Percentiles rank a stretch among this genome's conserved stretches.
Evolutionary conservation across 306 rosid genomes (phyloP).

Genomic region (Cicer cuneatum): DNA sequence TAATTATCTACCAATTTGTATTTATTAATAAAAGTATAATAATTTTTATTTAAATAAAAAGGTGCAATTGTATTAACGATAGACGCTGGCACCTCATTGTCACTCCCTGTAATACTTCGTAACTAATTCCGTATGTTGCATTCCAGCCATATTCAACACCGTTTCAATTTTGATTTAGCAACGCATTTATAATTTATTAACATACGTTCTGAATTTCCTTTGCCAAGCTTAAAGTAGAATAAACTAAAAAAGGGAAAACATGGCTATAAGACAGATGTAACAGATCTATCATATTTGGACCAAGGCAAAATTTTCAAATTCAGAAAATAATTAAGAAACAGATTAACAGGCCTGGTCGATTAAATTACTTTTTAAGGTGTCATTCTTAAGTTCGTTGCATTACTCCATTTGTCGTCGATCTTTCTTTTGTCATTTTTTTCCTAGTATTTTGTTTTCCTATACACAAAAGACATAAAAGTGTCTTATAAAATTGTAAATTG

Average conservation of each 20-base stretch:
- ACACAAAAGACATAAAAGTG: neutral
- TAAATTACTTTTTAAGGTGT: slow-evolving; percentile 36
- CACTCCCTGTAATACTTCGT: neutral
- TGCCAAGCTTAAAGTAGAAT: neutral
- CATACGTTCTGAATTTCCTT: slow-evolving; percentile 1
- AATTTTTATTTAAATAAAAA: neutral
- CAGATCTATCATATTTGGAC: neutral
- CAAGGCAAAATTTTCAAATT: slow-evolving; percentile 8
- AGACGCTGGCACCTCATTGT: slow-evolving; percentile 44
- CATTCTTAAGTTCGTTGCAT: slow-evolving; percentile 6
- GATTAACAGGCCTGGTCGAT: neutral
- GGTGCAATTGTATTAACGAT: neutral
- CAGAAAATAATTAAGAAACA: slow-evolving; percentile 11
- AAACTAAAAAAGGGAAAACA: neutral
- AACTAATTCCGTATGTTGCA: slow-evolving; percentile 20
- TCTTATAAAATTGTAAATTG: too few species aligned
- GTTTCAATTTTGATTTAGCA: slow-evolving; percentile 14
- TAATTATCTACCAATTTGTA: too few species aligned
- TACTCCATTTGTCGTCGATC: slow-evolving; percentile 19
- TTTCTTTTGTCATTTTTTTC: neutral
- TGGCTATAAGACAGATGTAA: neutral
- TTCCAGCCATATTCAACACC: neutral
- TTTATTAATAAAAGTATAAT: too few species aligned
- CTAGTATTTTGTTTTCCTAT: neutral
- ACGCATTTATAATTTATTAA: slow-evolving; percentile 6